These are phyloP conservation scores for Cryptococcus neoformans DNA, from an alignment of 1,284 basidiomycete genomes.

Conservation along the genomic window DNA sequence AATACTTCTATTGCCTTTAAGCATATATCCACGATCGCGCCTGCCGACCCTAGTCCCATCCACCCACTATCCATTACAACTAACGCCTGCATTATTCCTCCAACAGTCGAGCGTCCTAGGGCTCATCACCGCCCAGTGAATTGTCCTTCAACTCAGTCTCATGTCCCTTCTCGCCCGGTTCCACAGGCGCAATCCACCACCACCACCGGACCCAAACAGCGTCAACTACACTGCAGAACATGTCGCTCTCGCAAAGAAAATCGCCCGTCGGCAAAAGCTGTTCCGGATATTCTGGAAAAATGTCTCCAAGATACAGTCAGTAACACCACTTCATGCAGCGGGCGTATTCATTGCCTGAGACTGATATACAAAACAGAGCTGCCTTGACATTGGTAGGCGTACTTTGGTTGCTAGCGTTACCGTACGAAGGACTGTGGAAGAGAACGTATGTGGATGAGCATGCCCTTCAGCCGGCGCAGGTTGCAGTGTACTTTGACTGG, in stretches of 20 bases:
- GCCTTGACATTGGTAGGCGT: constrained; percentile 63
- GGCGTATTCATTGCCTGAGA: background rate
- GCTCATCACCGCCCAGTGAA: too few species aligned
- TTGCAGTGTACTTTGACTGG: constrained; percentile 85
- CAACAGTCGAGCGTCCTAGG: too few species aligned
- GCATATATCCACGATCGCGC: too few species aligned
- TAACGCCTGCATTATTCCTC: too few species aligned
- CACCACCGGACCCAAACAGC: constrained; percentile 13
- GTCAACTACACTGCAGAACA: constrained; percentile 30
- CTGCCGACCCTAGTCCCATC: too few species aligned
- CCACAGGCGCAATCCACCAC: background rate
- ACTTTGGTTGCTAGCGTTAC: constrained; percentile 70
- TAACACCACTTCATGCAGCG: background rate
- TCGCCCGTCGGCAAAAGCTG: constrained; percentile 17
- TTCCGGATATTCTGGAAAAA: constrained; percentile 10
- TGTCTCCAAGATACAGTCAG: constrained; percentile 21
- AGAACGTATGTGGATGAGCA: constrained; percentile 86
- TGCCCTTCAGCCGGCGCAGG: constrained; percentile 84
- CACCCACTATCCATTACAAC: too few species aligned
- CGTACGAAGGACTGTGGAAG: constrained; percentile 62
- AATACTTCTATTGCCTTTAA: too few species aligned
- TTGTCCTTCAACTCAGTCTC: too few species aligned
- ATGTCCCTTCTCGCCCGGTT: too few species aligned
- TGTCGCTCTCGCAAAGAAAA: constrained; percentile 22
- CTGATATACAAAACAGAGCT: constrained; percentile 1